These are phyloP conservation scores for Solanum peruvianum DNA, from an alignment of 257 asterid genomes.

Conservation along the genomic window DNA sequence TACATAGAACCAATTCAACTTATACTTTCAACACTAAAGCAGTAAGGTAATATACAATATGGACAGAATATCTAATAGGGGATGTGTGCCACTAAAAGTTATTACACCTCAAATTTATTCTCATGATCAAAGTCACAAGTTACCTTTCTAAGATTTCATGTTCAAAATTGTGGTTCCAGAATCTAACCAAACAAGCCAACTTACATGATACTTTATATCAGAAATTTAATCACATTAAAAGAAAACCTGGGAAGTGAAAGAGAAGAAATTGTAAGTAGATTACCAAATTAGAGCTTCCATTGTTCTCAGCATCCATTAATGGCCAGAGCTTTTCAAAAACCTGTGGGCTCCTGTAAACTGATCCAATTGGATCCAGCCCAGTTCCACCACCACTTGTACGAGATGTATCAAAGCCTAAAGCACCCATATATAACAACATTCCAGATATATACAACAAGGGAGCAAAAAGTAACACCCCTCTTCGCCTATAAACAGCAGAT, in stretches of 20 bases:
- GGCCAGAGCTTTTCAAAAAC: conserved; percentile 94
- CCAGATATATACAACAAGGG: conserved; percentile 85
- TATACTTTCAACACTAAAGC: neutral
- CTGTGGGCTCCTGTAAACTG: conserved; percentile 83
- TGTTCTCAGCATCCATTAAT: conserved; percentile 76
- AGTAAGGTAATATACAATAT: neutral
- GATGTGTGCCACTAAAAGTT: neutral
- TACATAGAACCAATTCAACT: neutral
- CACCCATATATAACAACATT: conserved; percentile 91
- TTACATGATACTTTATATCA: neutral
- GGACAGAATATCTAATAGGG: neutral
- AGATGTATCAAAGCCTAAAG: conserved; percentile 49
- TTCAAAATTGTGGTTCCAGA: neutral
- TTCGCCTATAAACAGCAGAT: conserved; percentile 58
- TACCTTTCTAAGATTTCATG: neutral
- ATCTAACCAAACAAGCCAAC: neutral
- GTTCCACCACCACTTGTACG: conserved; percentile 16
- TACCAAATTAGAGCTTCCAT: conserved; percentile 70
- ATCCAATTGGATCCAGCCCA: conserved; percentile 50
- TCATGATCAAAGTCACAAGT: neutral
- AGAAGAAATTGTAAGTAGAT: neutral
- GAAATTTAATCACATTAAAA: neutral
- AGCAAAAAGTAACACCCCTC: conserved; percentile 85
- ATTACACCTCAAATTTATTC: neutral
- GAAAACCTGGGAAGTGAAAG: neutral